These are phyloP conservation scores for Candida vaughaniae DNA, from an alignment of 805 yeast species.

Conservation along the genomic window DNA sequence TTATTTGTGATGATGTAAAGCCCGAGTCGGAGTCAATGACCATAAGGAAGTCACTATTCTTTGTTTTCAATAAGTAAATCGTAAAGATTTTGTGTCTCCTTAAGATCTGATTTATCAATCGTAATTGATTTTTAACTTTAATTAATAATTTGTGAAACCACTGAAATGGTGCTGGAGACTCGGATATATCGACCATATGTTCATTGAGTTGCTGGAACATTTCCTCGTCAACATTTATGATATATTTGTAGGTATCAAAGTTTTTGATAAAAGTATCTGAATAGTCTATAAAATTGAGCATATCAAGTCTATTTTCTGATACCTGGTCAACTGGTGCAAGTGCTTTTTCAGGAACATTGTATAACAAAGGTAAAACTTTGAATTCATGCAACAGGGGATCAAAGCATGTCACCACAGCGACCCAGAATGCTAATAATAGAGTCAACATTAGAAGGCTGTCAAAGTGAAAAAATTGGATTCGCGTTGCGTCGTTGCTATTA, in stretches of 20 bases:
- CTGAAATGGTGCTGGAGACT: not conserved
- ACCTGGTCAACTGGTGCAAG: not conserved
- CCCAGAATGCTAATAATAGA: too few species aligned
- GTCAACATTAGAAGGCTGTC: too few species aligned
- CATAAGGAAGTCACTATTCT: conserved; percentile 6
- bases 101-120: conserved; percentile 4
- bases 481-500: too few species aligned
- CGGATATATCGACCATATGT: conserved; percentile 2
- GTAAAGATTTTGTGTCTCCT: conserved; percentile 3
- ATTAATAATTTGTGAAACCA: conserved; percentile 1
- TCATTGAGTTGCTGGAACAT: conserved; percentile 3
- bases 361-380: conserved; percentile 4
- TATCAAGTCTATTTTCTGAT: not conserved
- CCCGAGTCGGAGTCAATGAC: conserved; percentile 6
- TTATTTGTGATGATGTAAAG: conserved; percentile 1
- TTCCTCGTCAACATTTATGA: conserved; percentile 4
- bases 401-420: conserved; percentile 7
- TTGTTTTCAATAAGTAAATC: conserved; percentile 3
- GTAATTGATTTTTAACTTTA: not conserved
- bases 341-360: conserved; percentile 8
- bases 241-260: conserved; percentile 10
- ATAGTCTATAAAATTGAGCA: conserved; percentile 9
- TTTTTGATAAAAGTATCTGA: conserved; percentile 8
- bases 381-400: conserved; percentile 6
- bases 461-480: too few species aligned